phyloP scores from a whole-genome alignment of 1,284 basidiomycete genomes.

The Volvariella volvacea region DNA sequence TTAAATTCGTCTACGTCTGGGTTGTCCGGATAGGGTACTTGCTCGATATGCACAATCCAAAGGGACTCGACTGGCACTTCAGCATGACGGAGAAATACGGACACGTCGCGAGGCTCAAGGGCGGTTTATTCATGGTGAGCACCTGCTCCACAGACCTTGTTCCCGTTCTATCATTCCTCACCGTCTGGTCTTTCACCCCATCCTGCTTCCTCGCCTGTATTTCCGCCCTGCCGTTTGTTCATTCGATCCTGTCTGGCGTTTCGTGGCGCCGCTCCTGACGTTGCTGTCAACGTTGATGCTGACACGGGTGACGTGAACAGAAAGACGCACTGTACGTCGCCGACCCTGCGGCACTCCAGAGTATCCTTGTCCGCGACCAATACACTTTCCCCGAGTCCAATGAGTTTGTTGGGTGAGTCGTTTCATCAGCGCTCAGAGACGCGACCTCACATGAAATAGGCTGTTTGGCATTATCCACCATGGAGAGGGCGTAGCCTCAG shows the following conservation, averaged over 20 bases:
- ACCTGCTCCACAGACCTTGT: not conserved
- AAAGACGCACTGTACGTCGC: constrained; percentile 17
- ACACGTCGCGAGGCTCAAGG: constrained; percentile 16
- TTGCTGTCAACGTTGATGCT: constrained; percentile 4
- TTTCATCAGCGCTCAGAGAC: not conserved
- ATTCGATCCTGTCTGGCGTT: too few species aligned
- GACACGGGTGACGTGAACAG: constrained; percentile 7
- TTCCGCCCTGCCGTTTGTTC: too few species aligned
- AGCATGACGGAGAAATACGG: constrained; percentile 18
- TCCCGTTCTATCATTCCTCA: too few species aligned
- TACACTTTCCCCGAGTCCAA: constrained; percentile 13
- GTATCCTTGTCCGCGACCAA: constrained; percentile 18
- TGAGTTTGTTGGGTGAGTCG: not conserved
- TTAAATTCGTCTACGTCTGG: too few species aligned
- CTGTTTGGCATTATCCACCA: constrained; percentile 18
- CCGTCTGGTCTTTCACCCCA: too few species aligned
- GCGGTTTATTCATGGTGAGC: constrained; percentile 15
- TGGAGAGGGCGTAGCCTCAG: constrained; percentile 16
- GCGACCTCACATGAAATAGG: constrained; percentile 6
- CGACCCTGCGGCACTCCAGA: constrained; percentile 18
- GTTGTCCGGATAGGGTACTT: not conserved
- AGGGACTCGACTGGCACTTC: constrained; percentile 15
- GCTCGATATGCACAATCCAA: constrained; percentile 1
- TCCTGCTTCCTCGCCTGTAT: too few species aligned
- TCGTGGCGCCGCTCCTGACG: too few species aligned